Base-by-base conservation (phyloP, 257 asterid genomes). In the Galeopsis tetrahit region DNA sequence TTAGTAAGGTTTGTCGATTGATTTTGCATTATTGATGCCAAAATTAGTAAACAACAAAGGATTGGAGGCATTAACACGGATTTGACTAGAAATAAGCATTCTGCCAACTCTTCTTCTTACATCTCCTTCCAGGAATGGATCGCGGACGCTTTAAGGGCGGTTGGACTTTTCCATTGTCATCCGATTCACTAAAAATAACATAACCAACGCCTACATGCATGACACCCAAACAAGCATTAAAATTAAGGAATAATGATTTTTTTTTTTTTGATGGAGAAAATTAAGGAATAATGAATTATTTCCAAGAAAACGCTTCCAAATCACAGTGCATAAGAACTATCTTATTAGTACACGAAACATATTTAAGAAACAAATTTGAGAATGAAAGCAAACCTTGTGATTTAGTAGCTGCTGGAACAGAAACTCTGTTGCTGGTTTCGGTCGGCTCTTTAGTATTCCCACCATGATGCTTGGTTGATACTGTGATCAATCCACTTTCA, bases 401-500 rank as follows among this genome's bases (percentile, higher is more conserved):
- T 43, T 33, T 51, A 39, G 42, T 33, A 7, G 72, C 28, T 40
- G 74, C 68, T 49, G 14, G 39, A 67, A 75, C 79, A 67, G 74
- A 63, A 63, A 38, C 58, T 32, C 17, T 7, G 5, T 51, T 21
- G 66, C 70, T 44, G 51, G 82, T 61, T 42, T 64, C 76, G 2
- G 49, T 53, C 4, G 66, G 72, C 39, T 79, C 81, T 44, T 43
- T 84, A 17, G 51, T 43, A 60, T 44, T 38, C 44, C 53, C 14
- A 64, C 81, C 75, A 53, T 68, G 59, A 33, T 89, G 93, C 75
- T 82, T 80, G 66, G 82, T 74, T 9, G 96, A 80, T 53, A 90
- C 56, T 31, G 90, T 85, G 46, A 88, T 82, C 39, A 83, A 85
- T 79, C 90, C 89, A 72, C 49, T 82, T 78, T 73, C 85, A 42